These are phyloP conservation scores for Globisporangium splendens DNA, from an alignment of 352 stramenopile genomes.

Conservation along the genomic window DNA sequence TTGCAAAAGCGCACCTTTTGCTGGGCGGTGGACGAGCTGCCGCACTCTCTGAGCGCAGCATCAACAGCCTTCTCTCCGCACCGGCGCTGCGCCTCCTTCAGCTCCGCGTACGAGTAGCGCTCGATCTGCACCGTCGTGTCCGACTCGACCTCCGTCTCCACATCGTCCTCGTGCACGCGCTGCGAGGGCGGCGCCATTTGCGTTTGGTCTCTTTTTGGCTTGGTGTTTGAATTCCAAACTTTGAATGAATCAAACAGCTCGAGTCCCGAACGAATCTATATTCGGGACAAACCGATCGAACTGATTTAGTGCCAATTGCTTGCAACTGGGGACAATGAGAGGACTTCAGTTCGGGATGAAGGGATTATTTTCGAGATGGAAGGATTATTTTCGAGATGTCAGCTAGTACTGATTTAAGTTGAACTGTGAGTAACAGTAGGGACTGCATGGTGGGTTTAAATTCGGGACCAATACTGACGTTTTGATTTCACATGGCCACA, in stretches of 20 bases:
- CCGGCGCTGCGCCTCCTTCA: constrained; percentile 69
- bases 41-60: constrained; percentile 47
- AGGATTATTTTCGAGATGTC: no score
- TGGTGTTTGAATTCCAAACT: neutral
- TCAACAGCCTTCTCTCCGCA: constrained; percentile 55
- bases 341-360: no score
- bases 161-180: constrained; percentile 12
- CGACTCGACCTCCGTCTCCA: constrained; percentile 15
- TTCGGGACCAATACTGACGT: neutral
- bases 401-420: neutral
- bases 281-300: neutral
- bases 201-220: neutral
- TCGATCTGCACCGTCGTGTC: constrained; percentile 16
- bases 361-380: no score
- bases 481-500: neutral
- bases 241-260: neutral
- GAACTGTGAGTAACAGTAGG: neutral
- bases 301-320: neutral
- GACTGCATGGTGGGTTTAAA: neutral
- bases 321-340: neutral
- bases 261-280: no score
- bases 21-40: constrained; percentile 46
- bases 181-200: constrained; percentile 1
- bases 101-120: constrained; percentile 72
- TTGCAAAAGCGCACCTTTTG: constrained; percentile 27